Evolutionary conservation across 768 basidiomycete species (phyloP), one percentile per base, ranked within the genome.

Genomic region (Mycena alexandri): DNA sequence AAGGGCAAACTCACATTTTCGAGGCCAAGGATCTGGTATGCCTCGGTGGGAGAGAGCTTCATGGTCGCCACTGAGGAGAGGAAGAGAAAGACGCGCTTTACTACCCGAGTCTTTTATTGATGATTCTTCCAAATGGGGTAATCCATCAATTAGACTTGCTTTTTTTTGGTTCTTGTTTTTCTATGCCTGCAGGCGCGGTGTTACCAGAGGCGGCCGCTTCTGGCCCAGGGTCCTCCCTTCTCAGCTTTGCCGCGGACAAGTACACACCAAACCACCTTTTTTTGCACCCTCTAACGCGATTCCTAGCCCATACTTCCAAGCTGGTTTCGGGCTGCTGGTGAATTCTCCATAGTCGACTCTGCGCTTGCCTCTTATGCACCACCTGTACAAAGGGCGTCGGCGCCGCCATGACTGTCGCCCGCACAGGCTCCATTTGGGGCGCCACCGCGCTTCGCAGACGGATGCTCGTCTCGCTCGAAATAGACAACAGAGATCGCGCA

Each of bases 311-410:
- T 96, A 95, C 82, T 99, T 99, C 76, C 94, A 97, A 76, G 98
- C 97, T 53, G 97, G 98, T 29, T 98, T 98, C 74, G 98, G 97
- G 41, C 87, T 99, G 42, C 96, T 99, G 96, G 97, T 96, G 52
- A 71, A 74, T 66, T 5, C 34, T 57, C 46, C 16, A 25, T 59
- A 57, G 12, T 61, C 42, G 36, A 29, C 38, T 38, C 46, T 47
- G 61, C 53, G 12, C 46, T 63, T 38, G 52, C 44, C 50, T 34
- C 48, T 70, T 22, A 73, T 52, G n/a, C 56, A 41, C 41, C n/a
- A n/a, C 48, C 62, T 29, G 50, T 42, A 70, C 34, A 22, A 71
- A 99, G 97, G 94, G 95, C n/a, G 83, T 99, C 50, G 95, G 95
- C 17, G 93, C 96, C 24, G 94, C 89, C 50, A 81, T 96, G 1